phyloP scores from a whole-genome alignment of 1,284 basidiomycete species.

The Tilletia walkeri region DNA sequence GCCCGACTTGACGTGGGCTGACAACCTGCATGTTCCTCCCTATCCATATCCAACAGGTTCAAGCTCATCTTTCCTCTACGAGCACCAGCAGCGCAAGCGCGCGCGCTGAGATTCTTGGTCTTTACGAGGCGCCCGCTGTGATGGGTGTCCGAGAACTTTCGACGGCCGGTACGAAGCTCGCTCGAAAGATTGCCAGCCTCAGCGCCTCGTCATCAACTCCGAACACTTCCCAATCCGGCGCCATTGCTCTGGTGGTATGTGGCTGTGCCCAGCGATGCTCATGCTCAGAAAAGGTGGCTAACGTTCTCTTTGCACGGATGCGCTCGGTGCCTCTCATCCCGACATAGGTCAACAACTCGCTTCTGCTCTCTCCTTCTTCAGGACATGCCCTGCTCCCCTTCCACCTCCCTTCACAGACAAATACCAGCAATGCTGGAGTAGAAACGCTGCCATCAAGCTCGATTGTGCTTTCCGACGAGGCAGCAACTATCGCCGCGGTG shows the following conservation, averaged over 20 bases:
- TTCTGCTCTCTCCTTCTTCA: conserved; percentile 13
- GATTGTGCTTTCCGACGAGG: neutral
- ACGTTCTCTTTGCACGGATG: too few relatives aligned
- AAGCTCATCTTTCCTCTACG: conserved; percentile 8
- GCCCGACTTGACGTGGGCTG: too few relatives aligned
- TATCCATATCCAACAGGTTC: neutral
- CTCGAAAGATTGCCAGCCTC: neutral
- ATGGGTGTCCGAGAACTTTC: conserved; percentile 9
- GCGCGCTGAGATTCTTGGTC: conserved; percentile 16
- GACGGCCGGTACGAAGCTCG: neutral
- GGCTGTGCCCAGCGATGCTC: neutral
- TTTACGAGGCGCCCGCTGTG: conserved; percentile 26
- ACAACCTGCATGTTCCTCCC: neutral
- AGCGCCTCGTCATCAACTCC: too few relatives aligned
- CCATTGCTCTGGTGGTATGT: too few relatives aligned
- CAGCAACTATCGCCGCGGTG: neutral
- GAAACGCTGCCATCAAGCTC: neutral
- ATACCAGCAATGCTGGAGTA: neutral
- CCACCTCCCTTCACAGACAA: neutral
- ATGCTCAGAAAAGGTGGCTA: neutral
- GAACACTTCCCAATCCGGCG: too few relatives aligned
- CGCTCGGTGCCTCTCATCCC: too few relatives aligned
- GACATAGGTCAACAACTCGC: conserved; percentile 16
- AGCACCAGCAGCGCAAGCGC: neutral
- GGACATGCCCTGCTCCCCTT: conserved; percentile 11